These are phyloP conservation scores for Penicillium capsulatum DNA, from an alignment of 2,329 filamentous ascomycete genomes.

Conservation along the genomic window DNA sequence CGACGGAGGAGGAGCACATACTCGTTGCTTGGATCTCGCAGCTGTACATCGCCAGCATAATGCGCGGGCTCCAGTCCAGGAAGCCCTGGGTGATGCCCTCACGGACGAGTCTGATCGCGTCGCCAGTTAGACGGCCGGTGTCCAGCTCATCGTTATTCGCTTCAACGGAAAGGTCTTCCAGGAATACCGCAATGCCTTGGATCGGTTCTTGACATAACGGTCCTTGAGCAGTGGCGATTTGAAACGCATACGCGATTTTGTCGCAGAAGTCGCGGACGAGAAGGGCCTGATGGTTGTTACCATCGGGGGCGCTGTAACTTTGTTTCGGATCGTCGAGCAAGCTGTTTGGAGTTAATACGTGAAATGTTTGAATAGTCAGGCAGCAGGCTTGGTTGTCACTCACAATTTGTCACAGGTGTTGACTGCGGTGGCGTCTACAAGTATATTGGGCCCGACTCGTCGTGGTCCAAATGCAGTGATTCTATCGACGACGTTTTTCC, in stretches of 20 bases:
- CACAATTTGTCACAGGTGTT: conserved; percentile 71
- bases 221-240: conserved; percentile 82
- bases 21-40: conserved; percentile 95
- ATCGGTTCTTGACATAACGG: conserved; percentile 90
- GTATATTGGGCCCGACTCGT: conserved; percentile 78
- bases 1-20: too few species aligned
- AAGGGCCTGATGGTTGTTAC: conserved; percentile 23
- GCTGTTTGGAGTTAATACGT: conserved; percentile 20
- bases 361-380: background rate
- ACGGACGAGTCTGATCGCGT: conserved; percentile 85
- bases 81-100: conserved; percentile 80
- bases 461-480: conserved; percentile 89
- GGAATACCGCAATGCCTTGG: conserved; percentile 84
- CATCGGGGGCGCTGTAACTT: conserved; percentile 23
- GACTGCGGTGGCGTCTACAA: conserved; percentile 75
- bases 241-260: conserved; percentile 90
- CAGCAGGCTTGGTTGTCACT: conserved; percentile 23
- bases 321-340: conserved; percentile 38
- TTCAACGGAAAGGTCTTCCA: conserved; percentile 70
- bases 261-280: conserved; percentile 69
- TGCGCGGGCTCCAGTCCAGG: conserved; percentile 91
- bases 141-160: conserved; percentile 51
- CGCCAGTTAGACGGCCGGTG: conserved; percentile 78
- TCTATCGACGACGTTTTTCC: conserved; percentile 70
- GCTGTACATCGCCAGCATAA: conserved; percentile 95